Conservation (phyloP, 495 filamentous ascomycete species). For the Oleoguttula mirabilis region DNA sequence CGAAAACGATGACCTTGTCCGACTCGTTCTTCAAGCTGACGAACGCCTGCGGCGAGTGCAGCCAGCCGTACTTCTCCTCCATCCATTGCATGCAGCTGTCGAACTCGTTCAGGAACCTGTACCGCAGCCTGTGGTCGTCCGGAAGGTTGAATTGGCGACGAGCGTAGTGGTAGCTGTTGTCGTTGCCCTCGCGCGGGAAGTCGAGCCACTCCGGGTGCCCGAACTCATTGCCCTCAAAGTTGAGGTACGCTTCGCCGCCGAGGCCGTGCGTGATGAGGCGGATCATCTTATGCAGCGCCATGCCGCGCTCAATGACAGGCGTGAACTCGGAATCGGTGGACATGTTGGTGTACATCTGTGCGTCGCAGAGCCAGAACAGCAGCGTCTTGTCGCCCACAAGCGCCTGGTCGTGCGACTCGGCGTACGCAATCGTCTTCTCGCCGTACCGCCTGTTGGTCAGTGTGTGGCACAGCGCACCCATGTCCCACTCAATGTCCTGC, state of each 20-base stretch:
- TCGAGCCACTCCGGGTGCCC: constrained; percentile 99
- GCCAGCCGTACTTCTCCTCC: constrained; percentile 86
- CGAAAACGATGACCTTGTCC: constrained; percentile 94
- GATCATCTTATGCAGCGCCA: constrained; percentile 94
- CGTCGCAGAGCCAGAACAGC: constrained; percentile 97
- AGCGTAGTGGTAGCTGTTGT: constrained; percentile 95
- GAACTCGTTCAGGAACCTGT: constrained; percentile 88
- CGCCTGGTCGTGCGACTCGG: constrained; percentile 97
- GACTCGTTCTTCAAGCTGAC: constrained; percentile 85
- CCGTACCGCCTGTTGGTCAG: constrained; percentile 87
- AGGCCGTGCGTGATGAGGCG: constrained; percentile 83
- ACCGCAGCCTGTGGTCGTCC: constrained; percentile 74
- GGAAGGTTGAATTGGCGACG: constrained; percentile 88
- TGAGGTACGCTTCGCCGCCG: constrained; percentile 96
- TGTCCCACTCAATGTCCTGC: constrained; percentile 85
- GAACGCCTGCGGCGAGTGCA: constrained; percentile 76
- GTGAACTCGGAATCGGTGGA: constrained; percentile 72
- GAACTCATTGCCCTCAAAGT: constrained; percentile 98
- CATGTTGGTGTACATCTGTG: constrained; percentile 97
- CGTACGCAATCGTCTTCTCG: constrained; percentile 97
- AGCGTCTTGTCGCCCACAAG: constrained; percentile 93
- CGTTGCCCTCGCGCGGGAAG: constrained; percentile 88
- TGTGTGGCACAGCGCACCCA: constrained; percentile 70
- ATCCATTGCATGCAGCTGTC: constrained; percentile 79
- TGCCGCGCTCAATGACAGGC: constrained; percentile 79